Percentiles rank a stretch among this genome's conserved stretches.
Conservation (phyloP, 2,329 filamentous ascomycete genomes). For the Beauveria scarabaeidicola region DNA sequence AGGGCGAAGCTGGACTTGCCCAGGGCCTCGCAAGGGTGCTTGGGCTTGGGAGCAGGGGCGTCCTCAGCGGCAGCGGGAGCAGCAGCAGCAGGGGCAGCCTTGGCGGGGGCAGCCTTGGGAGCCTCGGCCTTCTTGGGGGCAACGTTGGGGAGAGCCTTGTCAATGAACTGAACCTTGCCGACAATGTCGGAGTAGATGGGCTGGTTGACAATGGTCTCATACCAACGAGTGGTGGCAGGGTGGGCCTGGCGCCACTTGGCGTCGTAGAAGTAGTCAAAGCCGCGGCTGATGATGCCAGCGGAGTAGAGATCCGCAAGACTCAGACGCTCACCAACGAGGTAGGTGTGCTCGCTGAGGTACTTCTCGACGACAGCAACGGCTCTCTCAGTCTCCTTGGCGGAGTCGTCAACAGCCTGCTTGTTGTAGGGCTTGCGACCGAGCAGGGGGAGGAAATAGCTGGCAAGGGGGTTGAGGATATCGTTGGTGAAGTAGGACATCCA, state of each 20-base stretch:
- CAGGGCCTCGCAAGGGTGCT: slow-evolving; percentile 89
- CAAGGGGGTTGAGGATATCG: slow-evolving; percentile 68
- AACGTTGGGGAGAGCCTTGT: slow-evolving; percentile 63
- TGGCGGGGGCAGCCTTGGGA: slow-evolving; percentile 47
- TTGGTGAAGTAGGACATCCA: slow-evolving; percentile 97
- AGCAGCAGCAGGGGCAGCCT: slow-evolving; percentile 25
- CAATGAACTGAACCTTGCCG: slow-evolving; percentile 67
- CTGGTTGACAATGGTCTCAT: slow-evolving; percentile 87
- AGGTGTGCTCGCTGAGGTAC: slow-evolving; percentile 88
- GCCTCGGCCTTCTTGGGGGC: slow-evolving; percentile 70
- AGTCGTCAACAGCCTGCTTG: slow-evolving; percentile 92
- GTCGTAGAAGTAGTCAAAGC: slow-evolving; percentile 92
- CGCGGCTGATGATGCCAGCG: slow-evolving; percentile 69
- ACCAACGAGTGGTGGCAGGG: slow-evolving; percentile 90
- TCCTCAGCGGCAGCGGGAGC: slow-evolving; percentile 31
- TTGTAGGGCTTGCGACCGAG: slow-evolving; percentile 80
- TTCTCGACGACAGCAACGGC: slow-evolving; percentile 68
- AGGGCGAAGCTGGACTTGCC: slow-evolving; percentile 72
- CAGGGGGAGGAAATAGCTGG: slow-evolving; percentile 79
- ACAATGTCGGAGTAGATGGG: slow-evolving; percentile 78
- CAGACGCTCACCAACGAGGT: slow-evolving; percentile 94
- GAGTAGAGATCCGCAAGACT: slow-evolving; percentile 92
- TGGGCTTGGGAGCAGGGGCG: slow-evolving; percentile 64
- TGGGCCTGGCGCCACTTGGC: slow-evolving; percentile 75
- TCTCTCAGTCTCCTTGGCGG: slow-evolving; percentile 59